A percentile compares a stretch with the other conserved stretches of the same genome.
Conservation (phyloP, 192 early-diverging fungal species). For the Dissophora ornata region DNA sequence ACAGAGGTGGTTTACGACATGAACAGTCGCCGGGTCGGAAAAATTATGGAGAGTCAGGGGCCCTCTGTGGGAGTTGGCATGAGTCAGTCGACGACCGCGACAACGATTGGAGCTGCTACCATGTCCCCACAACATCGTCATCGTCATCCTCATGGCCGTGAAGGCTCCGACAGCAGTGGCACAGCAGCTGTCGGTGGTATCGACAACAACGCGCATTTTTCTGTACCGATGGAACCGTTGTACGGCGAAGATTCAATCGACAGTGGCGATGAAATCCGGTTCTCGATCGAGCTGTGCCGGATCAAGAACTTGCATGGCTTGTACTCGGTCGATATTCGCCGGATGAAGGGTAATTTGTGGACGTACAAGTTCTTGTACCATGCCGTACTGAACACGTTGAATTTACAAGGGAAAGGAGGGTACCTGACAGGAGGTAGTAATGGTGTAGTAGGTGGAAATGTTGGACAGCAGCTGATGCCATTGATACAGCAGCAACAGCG, state of each 20-base stretch:
- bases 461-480: slow-evolving; percentile 6
- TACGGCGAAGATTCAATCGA: slow-evolving; percentile 68
- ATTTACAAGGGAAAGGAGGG: slow-evolving; percentile 60
- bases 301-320: slow-evolving; percentile 89
- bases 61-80: background rate
- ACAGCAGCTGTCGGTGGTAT: background rate
- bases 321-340: slow-evolving; percentile 78
- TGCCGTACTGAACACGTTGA: slow-evolving; percentile 60
- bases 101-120: slow-evolving; percentile 6
- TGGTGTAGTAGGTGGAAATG: background rate
- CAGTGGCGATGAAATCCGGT: slow-evolving; percentile 84
- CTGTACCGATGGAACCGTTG: slow-evolving; percentile 31
- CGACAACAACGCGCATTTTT: background rate
- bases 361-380: slow-evolving; percentile 84
- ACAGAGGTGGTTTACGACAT: background rate
- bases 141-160: background rate
- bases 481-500: too few relatives aligned
- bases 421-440: slow-evolving; percentile 33
- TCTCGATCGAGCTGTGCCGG: slow-evolving; percentile 89
- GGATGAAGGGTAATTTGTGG: slow-evolving; percentile 81
- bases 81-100: slow-evolving; percentile 23
- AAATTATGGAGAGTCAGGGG: background rate
- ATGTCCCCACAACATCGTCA: background rate
- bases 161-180: slow-evolving; percentile 1
- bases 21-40: background rate